phyloP scores from a whole-genome alignment of 352 stramenopile genomes.

The Phytophthora pistaciae region DNA sequence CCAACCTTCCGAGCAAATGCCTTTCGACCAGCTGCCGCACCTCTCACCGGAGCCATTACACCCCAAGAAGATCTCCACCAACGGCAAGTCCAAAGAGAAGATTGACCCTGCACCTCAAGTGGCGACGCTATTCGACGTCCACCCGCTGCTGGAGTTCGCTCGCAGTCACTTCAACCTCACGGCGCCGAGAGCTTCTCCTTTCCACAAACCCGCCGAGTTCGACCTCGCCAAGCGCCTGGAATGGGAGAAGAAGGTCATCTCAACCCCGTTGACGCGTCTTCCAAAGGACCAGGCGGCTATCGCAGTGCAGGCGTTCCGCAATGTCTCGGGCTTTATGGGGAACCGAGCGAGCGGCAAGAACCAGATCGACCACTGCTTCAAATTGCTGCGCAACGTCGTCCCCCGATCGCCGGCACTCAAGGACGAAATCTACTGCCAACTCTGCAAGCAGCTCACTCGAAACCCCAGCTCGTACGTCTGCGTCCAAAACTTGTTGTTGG shows the following conservation, averaged over 20 bases:
- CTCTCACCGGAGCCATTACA: constrained; percentile 20
- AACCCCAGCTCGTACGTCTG: constrained; percentile 60
- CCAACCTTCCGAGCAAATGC: constrained; percentile 11
- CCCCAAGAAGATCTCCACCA: constrained; percentile 25
- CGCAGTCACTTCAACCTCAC: constrained; percentile 46
- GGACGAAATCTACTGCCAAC: constrained; percentile 85
- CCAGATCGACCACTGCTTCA: constrained; percentile 74
- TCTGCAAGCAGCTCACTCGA: constrained; percentile 79
- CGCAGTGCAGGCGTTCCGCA: constrained; percentile 75
- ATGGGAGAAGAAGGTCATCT: constrained; percentile 73
- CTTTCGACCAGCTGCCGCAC: constrained; percentile 23
- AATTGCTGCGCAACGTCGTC: constrained; percentile 78
- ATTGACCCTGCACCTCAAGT: constrained; percentile 8
- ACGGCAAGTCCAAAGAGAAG: constrained; percentile 15
- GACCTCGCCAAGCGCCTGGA: constrained; percentile 60
- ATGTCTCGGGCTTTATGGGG: constrained; percentile 85
- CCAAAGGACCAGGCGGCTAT: constrained; percentile 54
- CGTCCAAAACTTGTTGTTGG: background rate
- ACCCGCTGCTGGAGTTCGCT: constrained; percentile 56
- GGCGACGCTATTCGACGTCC: constrained; percentile 23
- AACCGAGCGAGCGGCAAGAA: constrained; percentile 70
- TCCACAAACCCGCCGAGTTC: constrained; percentile 39
- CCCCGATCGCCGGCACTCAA: constrained; percentile 59
- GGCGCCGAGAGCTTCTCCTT: constrained; percentile 23
- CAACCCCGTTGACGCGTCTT: constrained; percentile 56